Evolutionary conservation across 306 rosid genomes (phyloP).

Genomic region (Prunus kanzakura): DNA sequence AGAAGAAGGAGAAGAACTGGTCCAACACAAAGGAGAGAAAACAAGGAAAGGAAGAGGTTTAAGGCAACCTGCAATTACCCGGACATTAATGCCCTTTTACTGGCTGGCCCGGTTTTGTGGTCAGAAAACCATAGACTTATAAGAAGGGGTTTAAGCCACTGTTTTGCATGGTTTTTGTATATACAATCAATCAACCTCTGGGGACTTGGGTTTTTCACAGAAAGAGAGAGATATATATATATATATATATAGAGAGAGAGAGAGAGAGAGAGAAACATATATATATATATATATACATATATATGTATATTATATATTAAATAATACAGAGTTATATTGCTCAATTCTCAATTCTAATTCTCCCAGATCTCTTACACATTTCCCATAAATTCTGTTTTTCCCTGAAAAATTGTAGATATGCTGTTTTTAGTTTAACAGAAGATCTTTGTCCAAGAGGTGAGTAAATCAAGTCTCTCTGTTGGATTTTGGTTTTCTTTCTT

Average conservation of each 20-base stretch:
- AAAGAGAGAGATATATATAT: neutral
- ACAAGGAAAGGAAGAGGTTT: constrained; percentile 3
- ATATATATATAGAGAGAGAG: neutral
- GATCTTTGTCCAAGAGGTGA: constrained; percentile 45
- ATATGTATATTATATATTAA: no score
- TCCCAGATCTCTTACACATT: constrained; percentile 36
- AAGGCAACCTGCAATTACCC: constrained; percentile 34
- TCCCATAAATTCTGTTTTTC: constrained; percentile 6
- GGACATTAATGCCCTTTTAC: constrained; percentile 37
- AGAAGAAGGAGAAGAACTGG: constrained; percentile 46
- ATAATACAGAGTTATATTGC: neutral
- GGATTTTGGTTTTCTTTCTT: constrained; percentile 8
- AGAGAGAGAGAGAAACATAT: neutral
- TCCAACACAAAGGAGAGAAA: constrained; percentile 5
- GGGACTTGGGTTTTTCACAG: constrained; percentile 35
- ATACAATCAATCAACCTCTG: constrained; percentile 9
- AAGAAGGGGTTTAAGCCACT: constrained; percentile 59
- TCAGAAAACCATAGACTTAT: constrained; percentile 31
- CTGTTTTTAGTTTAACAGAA: constrained; percentile 16
- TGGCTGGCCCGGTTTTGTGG: constrained; percentile 62
- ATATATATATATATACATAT: no score
- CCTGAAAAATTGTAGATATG: constrained; percentile 25
- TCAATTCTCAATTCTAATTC: constrained; percentile 26
- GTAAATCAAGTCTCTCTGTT: constrained; percentile 24
- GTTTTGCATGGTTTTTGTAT: constrained; percentile 44